Evolutionary conservation across 352 stramenopile species (phyloP).

Genomic region (Globisporangium echinulatum): DNA sequence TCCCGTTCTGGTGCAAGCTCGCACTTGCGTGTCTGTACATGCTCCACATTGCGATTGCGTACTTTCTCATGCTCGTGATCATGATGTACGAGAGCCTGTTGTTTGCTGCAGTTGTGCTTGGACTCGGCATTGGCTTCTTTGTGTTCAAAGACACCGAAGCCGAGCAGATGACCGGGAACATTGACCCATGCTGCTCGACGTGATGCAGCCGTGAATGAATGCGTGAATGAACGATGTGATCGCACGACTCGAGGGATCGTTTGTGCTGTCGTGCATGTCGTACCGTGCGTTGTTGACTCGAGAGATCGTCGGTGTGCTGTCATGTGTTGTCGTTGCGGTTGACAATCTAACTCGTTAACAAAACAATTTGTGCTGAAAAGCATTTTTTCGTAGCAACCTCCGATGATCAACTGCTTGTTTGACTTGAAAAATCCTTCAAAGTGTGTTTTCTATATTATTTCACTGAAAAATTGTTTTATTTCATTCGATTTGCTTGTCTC

Average conservation of each 20-base stretch:
- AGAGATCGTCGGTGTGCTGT: no score
- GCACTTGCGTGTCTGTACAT: slow-evolving; percentile 69
- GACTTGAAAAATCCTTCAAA: background rate
- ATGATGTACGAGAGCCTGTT: slow-evolving; percentile 85
- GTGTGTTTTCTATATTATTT: no score
- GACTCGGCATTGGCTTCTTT: slow-evolving; percentile 62
- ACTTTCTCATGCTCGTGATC: slow-evolving; percentile 82
- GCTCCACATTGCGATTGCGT: slow-evolving; percentile 63
- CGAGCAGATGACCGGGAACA: slow-evolving; percentile 55
- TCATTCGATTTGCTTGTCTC: background rate
- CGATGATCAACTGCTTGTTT: no score
- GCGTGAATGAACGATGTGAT: background rate
- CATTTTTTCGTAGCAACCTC: no score
- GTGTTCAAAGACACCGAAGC: slow-evolving; percentile 82
- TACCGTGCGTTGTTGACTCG: no score
- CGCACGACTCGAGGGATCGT: no score
- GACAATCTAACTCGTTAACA: no score
- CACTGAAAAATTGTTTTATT: background rate
- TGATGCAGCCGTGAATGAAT: slow-evolving; percentile 11
- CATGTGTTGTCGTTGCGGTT: no score
- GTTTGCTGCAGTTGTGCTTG: slow-evolving; percentile 71
- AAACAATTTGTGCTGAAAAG: no score
- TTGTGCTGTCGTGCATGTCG: no score
- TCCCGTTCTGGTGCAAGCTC: slow-evolving; percentile 61
- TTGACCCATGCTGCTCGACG: slow-evolving; percentile 77